Evolutionary conservation across 345 rosid genomes (phyloP).

Genomic region (Populus deltoides): DNA sequence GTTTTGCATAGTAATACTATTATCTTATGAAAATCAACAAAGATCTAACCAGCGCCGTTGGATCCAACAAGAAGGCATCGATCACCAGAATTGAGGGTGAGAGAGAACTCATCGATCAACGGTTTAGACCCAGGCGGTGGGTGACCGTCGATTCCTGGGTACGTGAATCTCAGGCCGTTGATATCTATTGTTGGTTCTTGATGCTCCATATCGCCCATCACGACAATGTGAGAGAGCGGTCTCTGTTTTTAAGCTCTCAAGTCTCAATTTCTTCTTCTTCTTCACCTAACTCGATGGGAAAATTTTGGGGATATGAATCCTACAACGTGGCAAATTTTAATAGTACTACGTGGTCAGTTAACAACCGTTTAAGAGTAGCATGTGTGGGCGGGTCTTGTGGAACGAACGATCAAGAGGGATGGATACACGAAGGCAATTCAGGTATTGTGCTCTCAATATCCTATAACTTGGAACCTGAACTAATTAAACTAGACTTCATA

Average conservation of each 20-base stretch:
- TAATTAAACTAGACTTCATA: too few species aligned
- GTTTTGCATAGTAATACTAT: not conserved
- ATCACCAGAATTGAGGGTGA: conserved; percentile 57
- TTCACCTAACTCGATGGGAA: not conserved
- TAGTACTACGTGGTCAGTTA: too few species aligned
- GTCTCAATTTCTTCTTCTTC: not conserved
- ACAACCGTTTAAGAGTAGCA: too few species aligned
- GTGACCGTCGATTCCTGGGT: conserved; percentile 93
- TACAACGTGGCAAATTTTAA: too few species aligned
- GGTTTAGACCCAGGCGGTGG: conserved; percentile 86
- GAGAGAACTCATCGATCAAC: conserved; percentile 63
- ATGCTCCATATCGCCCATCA: conserved; percentile 39
- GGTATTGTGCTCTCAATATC: too few species aligned
- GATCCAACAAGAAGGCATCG: conserved; percentile 98
- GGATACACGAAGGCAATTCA: too few species aligned
- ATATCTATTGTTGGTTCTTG: conserved; percentile 54
- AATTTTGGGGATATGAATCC: too few species aligned
- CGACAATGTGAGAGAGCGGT: too few species aligned
- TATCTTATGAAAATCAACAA: not conserved
- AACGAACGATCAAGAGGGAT: too few species aligned
- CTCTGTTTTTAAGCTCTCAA: not conserved
- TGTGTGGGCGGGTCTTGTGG: too few species aligned
- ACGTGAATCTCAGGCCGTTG: conserved; percentile 78
- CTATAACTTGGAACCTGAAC: too few species aligned
- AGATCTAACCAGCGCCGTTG: conserved; percentile 79